A percentile compares a stretch with the other conserved stretches of the same genome.
Conservation (phyloP, 305 asterid species). For the Fraxinus ornus region DNA sequence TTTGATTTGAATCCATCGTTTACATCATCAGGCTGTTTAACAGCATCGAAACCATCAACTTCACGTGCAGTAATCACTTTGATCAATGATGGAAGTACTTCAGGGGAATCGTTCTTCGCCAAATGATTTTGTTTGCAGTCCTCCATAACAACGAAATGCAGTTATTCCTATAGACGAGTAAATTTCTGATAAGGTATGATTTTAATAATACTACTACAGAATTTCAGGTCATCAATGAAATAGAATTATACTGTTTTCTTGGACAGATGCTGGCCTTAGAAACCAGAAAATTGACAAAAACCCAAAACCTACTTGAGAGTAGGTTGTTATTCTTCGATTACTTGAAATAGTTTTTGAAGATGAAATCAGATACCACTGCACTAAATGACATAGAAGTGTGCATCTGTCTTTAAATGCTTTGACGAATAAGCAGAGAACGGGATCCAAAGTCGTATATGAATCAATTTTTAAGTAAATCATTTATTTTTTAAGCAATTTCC, state of each 20-base stretch:
- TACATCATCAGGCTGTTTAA: constrained; percentile 3
- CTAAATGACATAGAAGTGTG: not conserved
- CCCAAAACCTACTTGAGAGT: not conserved
- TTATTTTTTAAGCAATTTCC: not conserved
- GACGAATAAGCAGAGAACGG: not conserved
- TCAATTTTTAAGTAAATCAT: not conserved
- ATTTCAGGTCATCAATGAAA: not conserved
- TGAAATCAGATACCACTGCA: not conserved
- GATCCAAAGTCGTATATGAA: constrained; percentile 1
- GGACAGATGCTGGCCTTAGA: not conserved
- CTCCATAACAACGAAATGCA: constrained; percentile 35
- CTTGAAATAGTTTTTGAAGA: not conserved
- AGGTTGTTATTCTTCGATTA: not conserved
- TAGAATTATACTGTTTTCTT: not conserved
- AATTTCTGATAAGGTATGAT: not conserved
- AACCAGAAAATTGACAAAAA: not conserved
- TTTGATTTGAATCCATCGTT: constrained; percentile 16
- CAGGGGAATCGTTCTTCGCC: constrained; percentile 19
- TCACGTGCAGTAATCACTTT: constrained; percentile 40
- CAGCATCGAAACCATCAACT: constrained; percentile 49
- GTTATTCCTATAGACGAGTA: not conserved
- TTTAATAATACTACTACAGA: not conserved
- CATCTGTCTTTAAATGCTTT: not conserved
- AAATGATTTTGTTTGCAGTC: constrained; percentile 16
- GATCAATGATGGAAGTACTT: constrained; percentile 52